Evolutionary conservation across 495 filamentous ascomycete species (phyloP).

Genomic region (Aspergillus carlsbadensis): DNA sequence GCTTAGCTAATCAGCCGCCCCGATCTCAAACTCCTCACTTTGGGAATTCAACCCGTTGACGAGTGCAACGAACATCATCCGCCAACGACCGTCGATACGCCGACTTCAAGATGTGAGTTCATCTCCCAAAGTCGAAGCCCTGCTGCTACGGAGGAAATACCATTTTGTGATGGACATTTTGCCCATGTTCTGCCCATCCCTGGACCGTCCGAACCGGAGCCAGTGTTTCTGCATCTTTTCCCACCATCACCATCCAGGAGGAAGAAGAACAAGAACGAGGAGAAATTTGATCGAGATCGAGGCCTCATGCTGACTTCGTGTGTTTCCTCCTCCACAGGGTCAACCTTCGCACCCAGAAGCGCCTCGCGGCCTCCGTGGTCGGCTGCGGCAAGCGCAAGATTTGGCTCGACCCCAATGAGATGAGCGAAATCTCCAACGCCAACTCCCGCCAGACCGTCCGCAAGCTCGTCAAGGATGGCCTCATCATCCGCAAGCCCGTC

Average conservation of each 20-base stretch:
- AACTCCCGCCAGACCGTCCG: constrained; percentile 99
- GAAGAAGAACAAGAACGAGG: neutral
- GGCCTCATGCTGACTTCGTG: constrained; percentile 38
- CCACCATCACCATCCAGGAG: too few relatives aligned
- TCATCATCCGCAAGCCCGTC: constrained; percentile 99
- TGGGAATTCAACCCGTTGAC: constrained; percentile 41
- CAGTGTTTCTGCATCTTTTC: constrained; percentile 9
- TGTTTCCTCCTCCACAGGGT: constrained; percentile 63
- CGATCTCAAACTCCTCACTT: constrained; percentile 46
- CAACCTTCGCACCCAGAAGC: constrained; percentile 99
- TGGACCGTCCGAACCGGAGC: constrained; percentile 1
- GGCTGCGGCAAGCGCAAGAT: constrained; percentile 99
- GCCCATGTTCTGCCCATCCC: constrained; percentile 10
- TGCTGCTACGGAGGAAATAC: constrained; percentile 13
- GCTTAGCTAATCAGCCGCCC: constrained; percentile 49
- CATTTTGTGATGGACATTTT: constrained; percentile 18
- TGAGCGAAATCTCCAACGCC: constrained; percentile 99
- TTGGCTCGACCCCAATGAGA: constrained; percentile 99
- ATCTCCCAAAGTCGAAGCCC: constrained; percentile 27
- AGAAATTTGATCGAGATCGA: neutral
- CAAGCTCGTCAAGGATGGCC: constrained; percentile 99
- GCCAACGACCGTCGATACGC: constrained; percentile 55
- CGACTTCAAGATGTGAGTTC: constrained; percentile 56
- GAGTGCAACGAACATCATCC: constrained; percentile 53
- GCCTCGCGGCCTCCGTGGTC: constrained; percentile 95